Conservation (phyloP, 2,329 filamentous ascomycete genomes). For the Fusarium pseudoanthophilum region DNA sequence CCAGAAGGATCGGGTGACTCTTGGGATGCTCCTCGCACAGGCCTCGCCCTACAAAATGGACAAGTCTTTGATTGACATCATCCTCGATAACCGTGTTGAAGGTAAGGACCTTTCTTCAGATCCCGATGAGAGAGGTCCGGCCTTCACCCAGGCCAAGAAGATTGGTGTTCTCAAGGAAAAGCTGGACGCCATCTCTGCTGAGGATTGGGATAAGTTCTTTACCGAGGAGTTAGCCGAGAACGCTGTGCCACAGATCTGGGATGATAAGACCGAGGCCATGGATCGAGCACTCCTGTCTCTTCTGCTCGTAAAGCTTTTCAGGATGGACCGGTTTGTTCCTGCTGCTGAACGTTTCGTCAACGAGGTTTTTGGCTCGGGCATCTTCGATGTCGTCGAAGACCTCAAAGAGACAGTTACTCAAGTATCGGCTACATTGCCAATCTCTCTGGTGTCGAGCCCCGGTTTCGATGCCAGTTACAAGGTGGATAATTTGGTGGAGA, state of each 20-base stretch:
- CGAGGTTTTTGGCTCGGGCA: conserved; percentile 82
- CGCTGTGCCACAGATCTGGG: conserved; percentile 81
- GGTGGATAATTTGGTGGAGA: conserved; percentile 92
- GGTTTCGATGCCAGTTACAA: conserved; percentile 99
- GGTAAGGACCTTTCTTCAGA: conserved; percentile 83
- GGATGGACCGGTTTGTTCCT: conserved; percentile 94
- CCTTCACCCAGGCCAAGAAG: conserved; percentile 74
- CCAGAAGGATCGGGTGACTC: conserved; percentile 92
- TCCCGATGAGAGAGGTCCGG: conserved; percentile 71
- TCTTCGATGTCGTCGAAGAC: conserved; percentile 88
- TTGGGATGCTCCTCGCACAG: conserved; percentile 94
- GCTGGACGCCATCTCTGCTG: conserved; percentile 69
- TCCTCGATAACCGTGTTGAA: conserved; percentile 81
- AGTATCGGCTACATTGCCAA: conserved; percentile 84
- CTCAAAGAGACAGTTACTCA: conserved; percentile 85
- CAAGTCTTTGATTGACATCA: conserved; percentile 84
- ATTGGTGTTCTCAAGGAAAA: conserved; percentile 79
- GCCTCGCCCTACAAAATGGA: conserved; percentile 98
- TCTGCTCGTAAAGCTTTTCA: conserved; percentile 91
- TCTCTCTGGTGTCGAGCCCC: conserved; percentile 92
- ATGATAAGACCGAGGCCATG: conserved; percentile 67
- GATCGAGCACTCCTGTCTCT: conserved; percentile 86
- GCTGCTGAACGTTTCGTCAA: conserved; percentile 90
- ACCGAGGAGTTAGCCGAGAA: conserved; percentile 88
- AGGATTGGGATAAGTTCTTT: conserved; percentile 85